Base-by-base conservation (phyloP, 345 rosid species). In the Ceriops decandra region DNA sequence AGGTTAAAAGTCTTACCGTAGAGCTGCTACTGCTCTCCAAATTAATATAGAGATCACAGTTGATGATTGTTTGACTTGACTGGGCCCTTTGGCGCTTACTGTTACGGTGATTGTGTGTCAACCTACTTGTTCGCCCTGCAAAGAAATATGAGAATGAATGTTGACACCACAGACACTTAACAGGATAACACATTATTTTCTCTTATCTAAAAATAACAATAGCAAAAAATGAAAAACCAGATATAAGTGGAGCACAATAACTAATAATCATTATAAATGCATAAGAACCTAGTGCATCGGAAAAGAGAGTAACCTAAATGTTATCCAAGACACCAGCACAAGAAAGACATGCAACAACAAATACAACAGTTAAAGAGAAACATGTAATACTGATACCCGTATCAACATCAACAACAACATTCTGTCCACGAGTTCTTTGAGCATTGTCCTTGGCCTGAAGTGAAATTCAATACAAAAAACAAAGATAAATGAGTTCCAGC, bases 361-460 rank as follows among this genome's bases (percentile, higher is more conserved):
- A 63, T 5, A 60, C 52, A 22, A 63, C 31, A 62, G 15, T 27
- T 19, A 6, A 35, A 24, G 24, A 22, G 38, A 36, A 32, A 27
- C 17, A 16, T 1, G 19, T 11, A 24, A 68, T 72, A 7, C 15
- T 9, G 24, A 22, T 20, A 91, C 99, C 97, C 68, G 93, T 79
- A 38, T 90, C 98, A 49, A 88, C 79, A 83, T 87, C 95, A 67
- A 86, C 86, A 3, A 90, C 58, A 33, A 68, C 33, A 17, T 74
- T 49, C 67, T 82, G 76, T 68, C 80, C 77, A 4, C 67, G 79
- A 57, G 80, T 74, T 77, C 91, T 76, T 63, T 72, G 80, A 20
- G 97, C 84, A 71, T 87, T 92, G 76, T 68, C 86, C 81, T 82
- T 85, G 33, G 97, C 99, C 98, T 95, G 60, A 28, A 57, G 83